phyloP scores from a whole-genome alignment of 768 basidiomycete genomes.

The Dendrothele bispora region DNA sequence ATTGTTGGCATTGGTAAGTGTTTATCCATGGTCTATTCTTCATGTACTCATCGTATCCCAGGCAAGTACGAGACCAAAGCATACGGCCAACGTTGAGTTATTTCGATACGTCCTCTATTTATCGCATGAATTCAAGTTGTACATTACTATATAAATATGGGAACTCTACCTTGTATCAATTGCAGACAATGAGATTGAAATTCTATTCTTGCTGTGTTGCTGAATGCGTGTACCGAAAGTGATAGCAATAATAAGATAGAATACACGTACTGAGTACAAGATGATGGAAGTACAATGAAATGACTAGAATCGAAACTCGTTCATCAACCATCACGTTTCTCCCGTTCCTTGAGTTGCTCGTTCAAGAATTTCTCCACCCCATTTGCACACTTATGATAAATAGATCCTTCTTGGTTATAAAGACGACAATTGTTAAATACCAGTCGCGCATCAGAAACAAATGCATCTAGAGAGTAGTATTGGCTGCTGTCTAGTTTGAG shows the following conservation, averaged over 20 bases:
- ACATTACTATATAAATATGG: not conserved
- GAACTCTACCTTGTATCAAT: no score
- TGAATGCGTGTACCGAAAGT: no score
- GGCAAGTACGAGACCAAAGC: conserved; percentile 45
- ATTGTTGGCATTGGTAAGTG: conserved; percentile 68
- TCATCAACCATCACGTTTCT: conserved; percentile 21
- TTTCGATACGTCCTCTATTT: no score
- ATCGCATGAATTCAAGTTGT: no score
- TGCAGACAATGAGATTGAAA: no score
- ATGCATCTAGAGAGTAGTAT: conserved; percentile 72
- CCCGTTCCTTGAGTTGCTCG: conserved; percentile 41
- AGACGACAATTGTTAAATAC: conserved; percentile 87
- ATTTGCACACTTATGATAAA: conserved; percentile 83
- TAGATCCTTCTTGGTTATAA: conserved; percentile 81
- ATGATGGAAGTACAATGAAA: conserved; percentile 1
- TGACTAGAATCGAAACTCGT: not conserved
- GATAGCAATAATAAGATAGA: no score
- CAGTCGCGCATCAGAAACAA: conserved; percentile 77
- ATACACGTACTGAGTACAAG: no score
- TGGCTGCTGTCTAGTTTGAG: conserved; percentile 87
- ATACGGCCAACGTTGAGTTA: conserved; percentile 55
- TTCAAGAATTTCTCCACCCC: conserved; percentile 80
- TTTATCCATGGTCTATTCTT: no score
- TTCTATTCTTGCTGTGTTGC: no score
- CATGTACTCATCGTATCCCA: not conserved